Conservation (phyloP, 768 basidiomycete genomes). For the Filobasidium floriforme region DNA sequence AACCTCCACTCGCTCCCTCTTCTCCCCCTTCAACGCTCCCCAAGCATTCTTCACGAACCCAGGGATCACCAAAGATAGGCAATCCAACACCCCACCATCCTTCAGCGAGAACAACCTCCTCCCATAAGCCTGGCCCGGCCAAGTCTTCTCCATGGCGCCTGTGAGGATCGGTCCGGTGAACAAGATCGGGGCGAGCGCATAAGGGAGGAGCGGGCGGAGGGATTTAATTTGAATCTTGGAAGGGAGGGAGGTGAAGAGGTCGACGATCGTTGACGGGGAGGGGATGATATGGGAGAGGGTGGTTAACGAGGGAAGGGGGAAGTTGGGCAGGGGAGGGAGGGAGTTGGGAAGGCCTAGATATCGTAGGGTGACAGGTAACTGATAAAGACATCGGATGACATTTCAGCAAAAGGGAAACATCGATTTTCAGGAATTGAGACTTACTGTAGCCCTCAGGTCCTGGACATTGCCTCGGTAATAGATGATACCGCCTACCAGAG, state of each 20-base stretch:
- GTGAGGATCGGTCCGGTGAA: constrained; percentile 71
- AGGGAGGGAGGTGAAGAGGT: constrained; percentile 20
- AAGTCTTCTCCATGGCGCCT: constrained; percentile 33
- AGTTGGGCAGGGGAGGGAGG: constrained; percentile 1
- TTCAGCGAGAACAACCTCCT: constrained; percentile 39
- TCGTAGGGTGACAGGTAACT: constrained; percentile 5
- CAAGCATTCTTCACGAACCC: constrained; percentile 5
- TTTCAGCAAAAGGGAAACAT: too few species aligned
- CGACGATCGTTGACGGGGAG: constrained; percentile 15
- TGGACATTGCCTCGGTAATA: constrained; percentile 8
- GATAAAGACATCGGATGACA: too few species aligned
- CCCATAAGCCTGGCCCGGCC: constrained; percentile 30
- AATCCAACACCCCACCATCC: constrained; percentile 9
- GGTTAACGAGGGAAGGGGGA: not conserved
- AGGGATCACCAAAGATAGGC: constrained; percentile 6
- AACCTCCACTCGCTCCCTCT: not conserved
- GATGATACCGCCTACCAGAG: constrained; percentile 48
- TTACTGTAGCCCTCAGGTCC: not conserved
- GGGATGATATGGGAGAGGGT: constrained; percentile 12
- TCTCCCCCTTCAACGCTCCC: too few species aligned
- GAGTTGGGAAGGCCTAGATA: constrained; percentile 12
- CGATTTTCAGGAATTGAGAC: not conserved
- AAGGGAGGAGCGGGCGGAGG: constrained; percentile 42
- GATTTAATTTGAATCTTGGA: constrained; percentile 18
- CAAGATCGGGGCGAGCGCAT: constrained; percentile 63